phyloP scores from a whole-genome alignment of 2,329 filamentous ascomycete genomes.

The Clarireedia sp. region DNA sequence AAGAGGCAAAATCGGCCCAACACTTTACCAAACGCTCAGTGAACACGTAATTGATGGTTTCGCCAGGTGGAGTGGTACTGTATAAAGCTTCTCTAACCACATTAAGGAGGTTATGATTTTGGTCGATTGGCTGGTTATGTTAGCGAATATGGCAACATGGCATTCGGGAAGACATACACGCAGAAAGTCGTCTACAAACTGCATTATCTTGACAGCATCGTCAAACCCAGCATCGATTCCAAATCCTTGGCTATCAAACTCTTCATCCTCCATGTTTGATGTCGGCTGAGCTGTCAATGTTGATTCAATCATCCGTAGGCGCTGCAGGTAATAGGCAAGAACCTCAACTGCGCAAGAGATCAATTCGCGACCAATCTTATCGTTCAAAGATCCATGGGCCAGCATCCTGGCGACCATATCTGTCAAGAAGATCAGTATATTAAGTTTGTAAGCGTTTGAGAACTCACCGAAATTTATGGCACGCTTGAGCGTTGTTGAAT shows the following conservation, averaged over 20 bases:
- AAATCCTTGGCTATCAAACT: conserved; percentile 22
- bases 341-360: conserved; percentile 1
- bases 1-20: conserved; percentile 17
- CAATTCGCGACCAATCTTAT: conserved; percentile 4
- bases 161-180: conserved; percentile 12
- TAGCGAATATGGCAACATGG: conserved; percentile 3
- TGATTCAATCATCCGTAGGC: conserved; percentile 9
- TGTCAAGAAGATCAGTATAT: conserved; percentile 4
- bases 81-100: conserved; percentile 13
- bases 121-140: conserved; percentile 19
- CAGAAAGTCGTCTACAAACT: conserved; percentile 19
- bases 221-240: conserved; percentile 15
- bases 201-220: conserved; percentile 13
- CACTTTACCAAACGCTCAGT: conserved; percentile 11
- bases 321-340: background rate
- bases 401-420: conserved; percentile 8
- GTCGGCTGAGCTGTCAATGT: conserved; percentile 11
- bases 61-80: background rate
- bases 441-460: background rate
- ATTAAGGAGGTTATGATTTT: conserved; percentile 5
- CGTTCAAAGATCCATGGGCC: conserved; percentile 1
- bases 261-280: conserved; percentile 1
- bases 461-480: conserved; percentile 20
- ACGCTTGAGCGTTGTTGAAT: conserved; percentile 14
- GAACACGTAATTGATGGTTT: background rate